A percentile compares a stretch with the other conserved stretches of the same genome.
Evolutionary conservation across 2,329 filamentous ascomycete species (phyloP).

Genomic region (Colletotrichum coccodes): DNA sequence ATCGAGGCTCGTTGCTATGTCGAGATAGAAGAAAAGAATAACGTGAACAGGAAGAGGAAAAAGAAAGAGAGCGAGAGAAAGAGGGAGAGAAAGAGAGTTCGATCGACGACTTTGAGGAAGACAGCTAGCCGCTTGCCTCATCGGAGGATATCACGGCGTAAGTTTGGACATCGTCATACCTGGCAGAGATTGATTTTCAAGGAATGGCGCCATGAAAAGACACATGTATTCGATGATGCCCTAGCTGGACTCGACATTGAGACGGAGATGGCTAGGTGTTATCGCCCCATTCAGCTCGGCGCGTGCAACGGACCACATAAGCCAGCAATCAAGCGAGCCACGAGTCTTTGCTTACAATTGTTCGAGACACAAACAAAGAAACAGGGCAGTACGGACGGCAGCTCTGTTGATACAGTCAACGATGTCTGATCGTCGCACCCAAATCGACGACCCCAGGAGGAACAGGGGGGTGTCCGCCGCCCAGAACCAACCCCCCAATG

Average conservation of each 20-base stretch:
- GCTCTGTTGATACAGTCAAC: slow-evolving; percentile 19
- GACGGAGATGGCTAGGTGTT: slow-evolving; percentile 8
- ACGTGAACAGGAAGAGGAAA: background rate
- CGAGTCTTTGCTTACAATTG: background rate
- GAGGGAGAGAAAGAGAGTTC: background rate
- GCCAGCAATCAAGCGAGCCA: background rate
- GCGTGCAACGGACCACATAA: background rate
- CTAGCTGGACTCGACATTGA: background rate
- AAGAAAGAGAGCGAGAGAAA: background rate
- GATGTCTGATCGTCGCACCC: slow-evolving; percentile 27
- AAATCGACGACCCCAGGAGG: slow-evolving; percentile 2
- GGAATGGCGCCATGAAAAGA: slow-evolving; percentile 15
- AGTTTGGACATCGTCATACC: slow-evolving; percentile 7
- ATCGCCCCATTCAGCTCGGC: background rate
- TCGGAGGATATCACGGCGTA: slow-evolving; percentile 12
- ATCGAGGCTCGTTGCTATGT: background rate
- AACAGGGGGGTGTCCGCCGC: background rate
- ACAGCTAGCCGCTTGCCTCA: background rate
- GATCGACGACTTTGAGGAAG: background rate
- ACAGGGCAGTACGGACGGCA: background rate
- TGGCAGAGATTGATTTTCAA: background rate
- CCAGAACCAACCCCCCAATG: background rate
- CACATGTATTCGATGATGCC: background rate
- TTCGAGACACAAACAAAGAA: slow-evolving; percentile 8
- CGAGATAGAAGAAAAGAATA: too few relatives aligned